Evolutionary conservation across 768 basidiomycete genomes (phyloP), one percentile per base, ranked within the genome.

Genomic region (Lactarius pseudohatsudake): DNA sequence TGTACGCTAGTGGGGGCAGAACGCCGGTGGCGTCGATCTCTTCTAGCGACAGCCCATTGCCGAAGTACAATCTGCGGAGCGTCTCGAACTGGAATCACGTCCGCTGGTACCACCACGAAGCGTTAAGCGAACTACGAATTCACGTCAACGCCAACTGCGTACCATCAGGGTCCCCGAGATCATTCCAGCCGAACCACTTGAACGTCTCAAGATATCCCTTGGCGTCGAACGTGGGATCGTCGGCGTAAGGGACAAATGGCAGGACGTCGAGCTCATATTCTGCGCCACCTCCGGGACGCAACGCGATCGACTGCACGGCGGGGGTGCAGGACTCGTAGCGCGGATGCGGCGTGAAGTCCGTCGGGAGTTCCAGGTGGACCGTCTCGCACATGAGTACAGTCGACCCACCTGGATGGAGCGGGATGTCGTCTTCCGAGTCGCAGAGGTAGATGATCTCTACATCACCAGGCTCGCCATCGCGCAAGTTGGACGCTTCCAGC

Each of bases 261-360:
- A 89, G 81, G 26, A 76, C 74, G 65, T 80, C 77, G 7, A 84
- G 76, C 65, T 90, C 89, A 66, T 90, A 11, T 6, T 4, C 7
- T 18, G 41, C 65, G 0, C 11, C 43, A 32, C 61, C 56, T 15
- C n/a, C 36, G 10, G 11, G 13, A 10, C 62, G 59, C n/a, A 41
- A 76, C 55, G 81, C 78, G 18, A 86, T 76, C 56, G 78, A 86
- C 56, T 80, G 78, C 13, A 72, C 69, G 2, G 79, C 68, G 1
- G 87, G 85, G 2, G 85, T 78, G 71, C 86, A 88, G 1, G 80
- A 77, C 69, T 89, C 86, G 71, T 90, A 89, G 6, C 73, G 69
- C 0, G 83, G 77, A 69, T 76, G 71, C 4, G 75, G 73, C 30
- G 34, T 15, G 43, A 72, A 57, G 60, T 67, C 36, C 10, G 59